Evolutionary conservation across 441 rosid genomes (phyloP), one percentile per base, ranked within the genome.

Genomic region (Croton laevigatus): DNA sequence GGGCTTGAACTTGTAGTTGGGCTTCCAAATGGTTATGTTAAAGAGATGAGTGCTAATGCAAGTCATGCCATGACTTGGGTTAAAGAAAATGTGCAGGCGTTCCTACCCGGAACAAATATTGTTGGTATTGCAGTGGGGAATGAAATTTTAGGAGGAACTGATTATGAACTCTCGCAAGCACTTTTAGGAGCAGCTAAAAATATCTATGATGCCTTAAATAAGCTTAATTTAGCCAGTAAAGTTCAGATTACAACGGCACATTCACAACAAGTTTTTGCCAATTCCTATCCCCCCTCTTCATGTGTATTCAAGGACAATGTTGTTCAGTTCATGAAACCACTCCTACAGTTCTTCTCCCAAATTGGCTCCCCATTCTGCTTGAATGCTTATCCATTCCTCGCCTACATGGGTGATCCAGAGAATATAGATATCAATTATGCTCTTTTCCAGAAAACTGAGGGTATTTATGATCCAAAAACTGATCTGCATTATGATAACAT

Each of bases 51-150:
- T 75, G 69, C 83, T 59, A 87, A 84, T 66, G 78, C 82, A 53
- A 91, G 90, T 81, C 84, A 75, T 57, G 98, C 98, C 23, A 70
- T 87, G 81, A 66, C 58, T 66, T 94, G 98, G 98, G 97, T 91
- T 37, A 85, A 86, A 79, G 89, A 94, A 7, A 94, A 91, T 80
- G 94, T 94, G 71, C 80, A 84, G 75, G 79, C 91, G 57, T 94
- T 83, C 82, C 84, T 90, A 69, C 98, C 98, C 0, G 71, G 81
- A 73, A 91, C 98, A 36, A 83, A 84, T 52, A 86, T 94, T 54
- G 77, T 90, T n/a, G 98, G 98, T 71, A 87, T 94, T 8, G 91
- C 98, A 3, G 76, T 94, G 16, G 98, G 98, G 3, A 94, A 94
- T 70, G 98, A 94, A 83, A 85, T 94, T 78, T 77, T 94, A 11